Evolutionary conservation across 306 rosid genomes (phyloP).

Genomic region (Quercus dentata): DNA sequence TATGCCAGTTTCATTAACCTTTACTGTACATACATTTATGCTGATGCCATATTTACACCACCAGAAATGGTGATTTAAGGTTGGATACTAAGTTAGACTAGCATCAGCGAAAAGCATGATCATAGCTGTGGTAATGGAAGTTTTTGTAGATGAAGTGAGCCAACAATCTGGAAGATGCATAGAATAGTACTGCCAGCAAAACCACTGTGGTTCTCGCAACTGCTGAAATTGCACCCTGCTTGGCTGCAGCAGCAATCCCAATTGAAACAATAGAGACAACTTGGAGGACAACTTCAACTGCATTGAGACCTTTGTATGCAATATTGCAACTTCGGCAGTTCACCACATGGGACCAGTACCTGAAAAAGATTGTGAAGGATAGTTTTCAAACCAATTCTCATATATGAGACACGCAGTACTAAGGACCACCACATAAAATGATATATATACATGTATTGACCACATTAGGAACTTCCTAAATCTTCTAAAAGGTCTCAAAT

Average conservation of each 20-base stretch:
- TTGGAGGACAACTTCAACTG: slow-evolving; percentile 58
- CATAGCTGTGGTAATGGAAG: slow-evolving; percentile 78
- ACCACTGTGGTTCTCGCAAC: slow-evolving; percentile 46
- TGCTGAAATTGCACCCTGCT: slow-evolving; percentile 38
- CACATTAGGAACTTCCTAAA: not conserved
- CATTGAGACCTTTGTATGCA: slow-evolving; percentile 67
- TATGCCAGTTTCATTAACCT: not conserved
- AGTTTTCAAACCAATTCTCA: not conserved
- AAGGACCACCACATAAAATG: no score
- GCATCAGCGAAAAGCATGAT: slow-evolving; percentile 59
- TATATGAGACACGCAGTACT: not conserved
- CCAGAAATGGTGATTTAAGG: not conserved
- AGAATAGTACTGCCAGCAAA: slow-evolving; percentile 52
- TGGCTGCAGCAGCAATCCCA: slow-evolving; percentile 68
- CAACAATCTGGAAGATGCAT: slow-evolving; percentile 47
- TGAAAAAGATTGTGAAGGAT: slow-evolving; percentile 14
- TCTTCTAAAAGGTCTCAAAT: not conserved
- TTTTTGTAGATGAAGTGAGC: slow-evolving; percentile 69
- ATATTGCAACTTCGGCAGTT: slow-evolving; percentile 76
- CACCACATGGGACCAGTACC: slow-evolving; percentile 85
- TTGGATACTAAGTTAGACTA: not conserved
- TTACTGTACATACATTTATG: not conserved
- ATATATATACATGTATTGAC: not conserved
- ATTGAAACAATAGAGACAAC: slow-evolving; percentile 50
- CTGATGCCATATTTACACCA: not conserved